Evolutionary conservation across 169 alveolate genomes (phyloP), one percentile per base, ranked within the genome.

Genomic region (Toxoplasma gondii): DNA sequence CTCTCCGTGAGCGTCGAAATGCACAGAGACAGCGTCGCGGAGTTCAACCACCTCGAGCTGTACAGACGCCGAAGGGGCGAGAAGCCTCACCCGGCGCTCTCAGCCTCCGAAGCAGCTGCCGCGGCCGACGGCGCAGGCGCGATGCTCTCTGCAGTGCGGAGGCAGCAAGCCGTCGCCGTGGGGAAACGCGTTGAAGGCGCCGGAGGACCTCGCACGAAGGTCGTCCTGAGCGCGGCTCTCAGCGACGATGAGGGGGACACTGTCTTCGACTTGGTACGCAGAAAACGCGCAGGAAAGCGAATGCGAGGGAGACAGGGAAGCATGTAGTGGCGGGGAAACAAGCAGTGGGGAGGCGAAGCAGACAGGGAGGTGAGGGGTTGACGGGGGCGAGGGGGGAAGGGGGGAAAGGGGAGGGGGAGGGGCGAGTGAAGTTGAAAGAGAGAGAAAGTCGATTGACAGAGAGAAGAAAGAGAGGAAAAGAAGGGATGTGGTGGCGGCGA

Each of bases 161-260:
- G 67, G 27, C 90, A 43, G 67, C 90, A 82, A 67, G 90, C 90
- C 67, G 41, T 88, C 53, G 93, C 45, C 2, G 80, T 43, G 27
- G 88, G 94, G 44, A 92, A 88, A 27, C 67, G 88, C 70, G 49
- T 92, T 38, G 94, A 92, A 36, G 94, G 94, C 58, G 94, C 94
- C 0, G 94, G 94, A 2, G 94, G 94, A 41, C 67, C 94, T 38
- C 67, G 88, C 54, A 92, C 94, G 74, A 67, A 88, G 78, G 92
- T 88, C 41, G 92, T 92, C 78, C 87, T 92, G 7, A 92, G 88
- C 88, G 86, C 94, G 70, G 86, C 92, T 22, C 34, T 92, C 36
- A 92, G 87, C 74, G 94, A 83, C 74, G 88, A 88, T 34, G 94
- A 38, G 31, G 67, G 92, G 12, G 92, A 43, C 24, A 36, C 81